phyloP scores from a whole-genome alignment of 306 rosid genomes.

The Sphenostylis stenocarpa region DNA sequence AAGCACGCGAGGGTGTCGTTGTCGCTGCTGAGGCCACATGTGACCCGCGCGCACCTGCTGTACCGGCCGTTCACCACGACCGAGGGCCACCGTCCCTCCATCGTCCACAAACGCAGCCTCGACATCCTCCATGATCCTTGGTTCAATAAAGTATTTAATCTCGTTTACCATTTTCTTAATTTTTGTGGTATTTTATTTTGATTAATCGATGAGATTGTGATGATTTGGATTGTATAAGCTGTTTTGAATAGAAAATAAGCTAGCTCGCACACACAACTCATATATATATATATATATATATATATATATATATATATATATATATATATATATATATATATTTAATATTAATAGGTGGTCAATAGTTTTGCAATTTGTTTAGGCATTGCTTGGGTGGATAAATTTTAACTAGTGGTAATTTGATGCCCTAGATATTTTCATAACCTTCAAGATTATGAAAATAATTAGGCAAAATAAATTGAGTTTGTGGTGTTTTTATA shows the following conservation, averaged over 20 bases:
- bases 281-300: too few relatives aligned
- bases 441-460: too few relatives aligned
- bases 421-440: background rate
- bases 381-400: background rate
- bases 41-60: conserved; percentile 17
- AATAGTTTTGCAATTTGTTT: background rate
- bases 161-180: background rate
- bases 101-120: conserved; percentile 90
- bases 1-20: conserved; percentile 60
- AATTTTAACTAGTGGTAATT: background rate
- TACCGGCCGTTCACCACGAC: conserved; percentile 70
- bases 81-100: conserved; percentile 84
- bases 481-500: background rate
- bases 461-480: background rate
- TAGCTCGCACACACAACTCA: background rate
- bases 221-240: background rate
- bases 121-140: conserved; percentile 98
- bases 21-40: conserved; percentile 45
- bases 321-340: too few relatives aligned
- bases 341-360: background rate
- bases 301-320: too few relatives aligned
- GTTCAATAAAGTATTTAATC: conserved; percentile 78
- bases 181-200: background rate
- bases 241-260: background rate
- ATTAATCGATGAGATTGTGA: background rate